Conservation (phyloP, 1,284 basidiomycete genomes). For the Cutaneotrichosporon sp. region DNA sequence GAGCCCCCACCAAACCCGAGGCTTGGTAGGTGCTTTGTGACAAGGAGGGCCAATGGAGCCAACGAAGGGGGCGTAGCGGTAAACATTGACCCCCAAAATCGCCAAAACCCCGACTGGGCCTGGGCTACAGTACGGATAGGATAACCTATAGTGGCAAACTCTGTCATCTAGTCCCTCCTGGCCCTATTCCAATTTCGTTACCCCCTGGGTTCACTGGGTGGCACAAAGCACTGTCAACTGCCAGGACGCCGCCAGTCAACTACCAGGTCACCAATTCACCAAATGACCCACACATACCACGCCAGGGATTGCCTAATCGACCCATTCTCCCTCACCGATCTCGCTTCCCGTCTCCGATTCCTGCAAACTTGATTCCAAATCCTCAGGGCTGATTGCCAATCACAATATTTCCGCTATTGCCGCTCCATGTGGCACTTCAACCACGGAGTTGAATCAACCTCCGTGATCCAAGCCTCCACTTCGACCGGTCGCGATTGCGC, state of each 20-base stretch:
- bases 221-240: too few species aligned
- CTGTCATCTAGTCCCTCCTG: not conserved
- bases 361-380: not conserved
- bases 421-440: not conserved
- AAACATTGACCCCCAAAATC: not conserved
- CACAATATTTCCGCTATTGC: not conserved
- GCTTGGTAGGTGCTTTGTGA: not conserved
- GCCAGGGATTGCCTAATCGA: not conserved
- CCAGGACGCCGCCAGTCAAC: too few species aligned
- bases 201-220: too few species aligned
- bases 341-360: slow-evolving; percentile 1
- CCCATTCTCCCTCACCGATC: not conserved
- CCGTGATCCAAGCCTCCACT: not conserved
- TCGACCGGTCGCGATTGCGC: not conserved
- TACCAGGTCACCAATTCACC: not conserved
- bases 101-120: not conserved
- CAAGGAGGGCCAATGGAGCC: too few species aligned
- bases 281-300: not conserved
- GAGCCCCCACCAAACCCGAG: not conserved
- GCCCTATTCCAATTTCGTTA: not conserved
- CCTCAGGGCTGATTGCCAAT: not conserved
- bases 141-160: not conserved
- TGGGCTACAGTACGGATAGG: not conserved
- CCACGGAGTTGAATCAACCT: not conserved
- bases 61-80: not conserved